Base-by-base conservation (phyloP, 2,329 filamentous ascomycete species). In the Xylaria sp. region DNA sequence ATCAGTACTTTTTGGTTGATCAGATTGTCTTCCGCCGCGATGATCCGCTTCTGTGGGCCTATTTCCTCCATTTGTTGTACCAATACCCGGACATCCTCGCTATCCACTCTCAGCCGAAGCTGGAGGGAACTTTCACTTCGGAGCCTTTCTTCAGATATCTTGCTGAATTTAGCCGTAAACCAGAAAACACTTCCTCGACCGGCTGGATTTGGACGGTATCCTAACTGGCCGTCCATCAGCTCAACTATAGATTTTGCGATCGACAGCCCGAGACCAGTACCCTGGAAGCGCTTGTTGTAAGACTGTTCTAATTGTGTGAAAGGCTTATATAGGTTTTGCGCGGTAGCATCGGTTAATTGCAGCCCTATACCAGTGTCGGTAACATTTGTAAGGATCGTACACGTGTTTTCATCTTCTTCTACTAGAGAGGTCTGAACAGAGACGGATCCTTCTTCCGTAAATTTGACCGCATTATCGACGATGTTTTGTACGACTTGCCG, bases 211-310 rank as follows among this genome's bases (percentile, higher is more conserved):
- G 65, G 65, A 6, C 46, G 59, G 9, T 63, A 64, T 37, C 60
- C 65, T 25, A 68, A 18, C 13, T 64, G 34, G 20, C 65, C 65
- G 46, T 60, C 59, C 65, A 68, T 68, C 48, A 68, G 23, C 18
- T 68, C 60, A 18, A 68, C 65, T 10, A 68, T 23, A 12, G 60
- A 68, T 39, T 68, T 68, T 1, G 60, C 65, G 48, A 68, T 68
- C 7, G 65, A 68, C n/a, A 68, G 18, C 10, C 65, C 65, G 4
- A 68, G 65, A 23, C 65, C 65, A 25, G 65, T 68, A 20, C 65
- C 65, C 28, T 58, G 65, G 55, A 68, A 68, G 18, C 65, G 65
- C 46, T 68, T 68, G 12, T 68, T 68, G 34, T 56, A 64, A 15
- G 65, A 60, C 37, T 59, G 59, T 10, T 68, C 65, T 32, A 68